Conservation (phyloP, 208 protist species). For the Acanthamoeba lenticulata region DNA sequence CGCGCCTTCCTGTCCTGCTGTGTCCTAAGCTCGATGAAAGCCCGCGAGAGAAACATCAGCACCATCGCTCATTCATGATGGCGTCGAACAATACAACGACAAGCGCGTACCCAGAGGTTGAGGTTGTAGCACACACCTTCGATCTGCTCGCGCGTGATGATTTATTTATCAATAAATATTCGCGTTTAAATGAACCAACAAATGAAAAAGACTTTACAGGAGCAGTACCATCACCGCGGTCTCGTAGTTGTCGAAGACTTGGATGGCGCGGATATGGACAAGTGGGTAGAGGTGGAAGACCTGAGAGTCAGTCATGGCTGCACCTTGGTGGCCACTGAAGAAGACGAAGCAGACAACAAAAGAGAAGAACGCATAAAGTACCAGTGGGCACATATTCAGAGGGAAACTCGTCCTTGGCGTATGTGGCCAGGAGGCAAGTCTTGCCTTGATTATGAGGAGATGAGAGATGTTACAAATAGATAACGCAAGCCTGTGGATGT, state of each 20-base stretch:
- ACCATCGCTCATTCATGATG: not conserved
- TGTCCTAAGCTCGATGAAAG: not conserved
- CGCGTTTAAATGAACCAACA: not conserved
- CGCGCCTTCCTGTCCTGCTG: slow-evolving; percentile 15
- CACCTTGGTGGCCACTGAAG: not conserved
- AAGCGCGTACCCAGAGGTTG: slow-evolving; percentile 1
- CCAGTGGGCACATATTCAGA: slow-evolving; percentile 19
- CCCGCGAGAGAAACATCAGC: not conserved
- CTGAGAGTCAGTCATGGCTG: too few species aligned
- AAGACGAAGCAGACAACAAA: not conserved
- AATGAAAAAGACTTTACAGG: not conserved
- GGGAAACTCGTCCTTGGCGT: not conserved
- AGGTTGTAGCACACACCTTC: slow-evolving; percentile 42
- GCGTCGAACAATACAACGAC: not conserved
- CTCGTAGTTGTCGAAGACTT: slow-evolving; percentile 28
- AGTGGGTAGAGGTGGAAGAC: not conserved
- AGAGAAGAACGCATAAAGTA: not conserved
- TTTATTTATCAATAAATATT: not conserved
- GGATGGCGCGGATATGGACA: not conserved
- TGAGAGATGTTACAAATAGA: not conserved
- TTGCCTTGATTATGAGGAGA: not conserved
- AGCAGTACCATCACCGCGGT: slow-evolving; percentile 31
- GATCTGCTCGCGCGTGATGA: not conserved
- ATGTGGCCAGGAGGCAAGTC: not conserved
- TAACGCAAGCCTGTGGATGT: not conserved